Conservation (phyloP, 2,329 filamentous ascomycete genomes). For the Gaeumannomyces sp. region DNA sequence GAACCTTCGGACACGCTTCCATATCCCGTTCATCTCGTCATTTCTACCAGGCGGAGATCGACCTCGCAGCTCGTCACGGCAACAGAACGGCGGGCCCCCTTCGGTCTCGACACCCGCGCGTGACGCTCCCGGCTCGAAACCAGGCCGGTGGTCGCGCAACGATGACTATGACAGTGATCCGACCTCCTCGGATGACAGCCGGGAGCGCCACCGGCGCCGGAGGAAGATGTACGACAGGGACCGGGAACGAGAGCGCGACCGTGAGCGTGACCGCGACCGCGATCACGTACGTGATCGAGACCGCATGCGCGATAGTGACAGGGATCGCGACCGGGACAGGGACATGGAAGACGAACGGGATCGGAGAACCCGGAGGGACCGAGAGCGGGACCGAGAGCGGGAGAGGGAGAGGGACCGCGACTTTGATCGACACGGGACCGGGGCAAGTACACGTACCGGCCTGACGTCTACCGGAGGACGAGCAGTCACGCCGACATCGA, state of each 20-base stretch:
- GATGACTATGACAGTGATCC: conserved; percentile 18
- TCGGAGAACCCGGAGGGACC: conserved; percentile 21
- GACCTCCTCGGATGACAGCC: conserved; percentile 8
- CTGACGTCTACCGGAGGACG: conserved; percentile 36
- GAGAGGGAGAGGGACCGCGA: conserved; percentile 21
- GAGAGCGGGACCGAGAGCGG: conserved; percentile 24
- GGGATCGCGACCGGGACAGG: conserved; percentile 27
- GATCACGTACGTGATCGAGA: conserved; percentile 31
- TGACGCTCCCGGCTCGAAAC: conserved; percentile 31
- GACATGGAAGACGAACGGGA: conserved; percentile 29
- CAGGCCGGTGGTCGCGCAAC: conserved; percentile 38
- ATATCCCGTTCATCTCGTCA: conserved; percentile 31
- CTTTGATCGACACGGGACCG: conserved; percentile 22
- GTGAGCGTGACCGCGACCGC: conserved; percentile 33
- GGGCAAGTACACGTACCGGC: conserved; percentile 28
- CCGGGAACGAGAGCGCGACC: conserved; percentile 27
- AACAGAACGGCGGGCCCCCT: conserved; percentile 11
- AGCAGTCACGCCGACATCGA: conserved; percentile 46
- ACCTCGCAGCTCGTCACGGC: conserved; percentile 15
- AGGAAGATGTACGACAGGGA: conserved; percentile 21
- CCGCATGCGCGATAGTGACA: conserved; percentile 32
- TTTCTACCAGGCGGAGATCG: conserved; percentile 34
- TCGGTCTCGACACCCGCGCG: conserved; percentile 31
- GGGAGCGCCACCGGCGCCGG: conserved; percentile 22
- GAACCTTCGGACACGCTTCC: conserved; percentile 30